A percentile compares a stretch with the other conserved stretches of the same genome.
Conservation (phyloP, 768 basidiomycete genomes). For the Scleroderma citrinum region DNA sequence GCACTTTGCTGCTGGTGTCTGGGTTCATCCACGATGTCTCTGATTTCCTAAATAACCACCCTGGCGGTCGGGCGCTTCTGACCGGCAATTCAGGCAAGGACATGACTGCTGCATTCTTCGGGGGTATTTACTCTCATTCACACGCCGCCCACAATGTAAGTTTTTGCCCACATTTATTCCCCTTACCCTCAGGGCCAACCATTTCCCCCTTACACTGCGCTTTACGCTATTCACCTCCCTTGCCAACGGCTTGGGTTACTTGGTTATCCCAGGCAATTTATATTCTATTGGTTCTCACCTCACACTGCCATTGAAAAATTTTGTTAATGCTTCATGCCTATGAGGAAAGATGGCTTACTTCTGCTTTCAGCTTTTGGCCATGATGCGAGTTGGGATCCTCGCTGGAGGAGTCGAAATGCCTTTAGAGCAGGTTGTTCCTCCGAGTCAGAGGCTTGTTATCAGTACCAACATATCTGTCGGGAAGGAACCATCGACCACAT, state of each 20-base stretch:
- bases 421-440: slow-evolving; percentile 39
- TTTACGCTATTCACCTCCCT: background rate
- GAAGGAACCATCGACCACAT: background rate
- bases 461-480: slow-evolving; percentile 6
- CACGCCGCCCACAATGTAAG: slow-evolving; percentile 77
- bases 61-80: slow-evolving; percentile 66
- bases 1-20: slow-evolving; percentile 65
- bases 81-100: slow-evolving; percentile 66
- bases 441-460: slow-evolving; percentile 36
- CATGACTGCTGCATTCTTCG: slow-evolving; percentile 80
- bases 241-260: background rate
- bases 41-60: slow-evolving; percentile 68
- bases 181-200: background rate
- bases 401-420: slow-evolving; percentile 56
- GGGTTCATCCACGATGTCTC: slow-evolving; percentile 88
- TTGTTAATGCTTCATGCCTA: background rate
- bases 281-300: background rate
- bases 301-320: background rate
- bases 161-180: slow-evolving; percentile 5
- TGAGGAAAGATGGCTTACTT: background rate
- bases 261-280: background rate
- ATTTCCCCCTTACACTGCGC: background rate
- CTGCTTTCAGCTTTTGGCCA: slow-evolving; percentile 49
- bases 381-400: slow-evolving; percentile 71
- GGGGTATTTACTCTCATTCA: slow-evolving; percentile 77